Percentiles rank a stretch among this genome's conserved stretches.
Conservation (phyloP, 495 filamentous ascomycete species). For the Penicillium salamii region DNA sequence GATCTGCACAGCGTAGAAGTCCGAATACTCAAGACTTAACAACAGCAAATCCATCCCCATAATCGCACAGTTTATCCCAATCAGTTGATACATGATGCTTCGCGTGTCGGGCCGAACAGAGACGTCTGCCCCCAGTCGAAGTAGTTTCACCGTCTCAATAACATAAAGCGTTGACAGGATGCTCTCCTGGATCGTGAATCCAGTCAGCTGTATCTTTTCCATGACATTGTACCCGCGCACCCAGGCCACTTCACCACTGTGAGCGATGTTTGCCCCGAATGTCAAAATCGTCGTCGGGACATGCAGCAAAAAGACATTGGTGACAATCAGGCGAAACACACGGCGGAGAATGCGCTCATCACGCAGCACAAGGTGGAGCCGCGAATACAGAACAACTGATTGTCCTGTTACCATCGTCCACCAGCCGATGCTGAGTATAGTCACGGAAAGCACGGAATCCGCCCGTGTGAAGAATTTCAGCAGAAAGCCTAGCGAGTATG, state of each 20-base stretch:
- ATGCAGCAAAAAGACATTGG: constrained; percentile 45
- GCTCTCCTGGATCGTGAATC: constrained; percentile 56
- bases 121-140: constrained; percentile 43
- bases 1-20: constrained; percentile 53
- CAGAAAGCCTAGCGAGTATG: constrained; percentile 51
- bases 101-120: constrained; percentile 29
- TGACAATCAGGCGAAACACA: constrained; percentile 42
- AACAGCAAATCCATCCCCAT: constrained; percentile 50
- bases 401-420: constrained; percentile 55
- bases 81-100: constrained; percentile 51
- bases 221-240: constrained; percentile 48
- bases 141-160: constrained; percentile 49
- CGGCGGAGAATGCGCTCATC: constrained; percentile 41
- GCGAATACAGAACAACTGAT: constrained; percentile 50
- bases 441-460: constrained; percentile 37
- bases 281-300: constrained; percentile 50
- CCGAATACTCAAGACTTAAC: constrained; percentile 49
- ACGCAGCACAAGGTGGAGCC: constrained; percentile 48
- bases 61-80: constrained; percentile 53
- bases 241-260: constrained; percentile 28
- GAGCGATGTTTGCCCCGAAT: constrained; percentile 43
- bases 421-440: constrained; percentile 50
- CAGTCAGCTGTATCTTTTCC: constrained; percentile 56
- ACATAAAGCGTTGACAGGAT: constrained; percentile 58
- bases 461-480: constrained; percentile 47